Evolutionary conservation across 441 rosid species (phyloP).

Genomic region (Mallotus repandus): DNA sequence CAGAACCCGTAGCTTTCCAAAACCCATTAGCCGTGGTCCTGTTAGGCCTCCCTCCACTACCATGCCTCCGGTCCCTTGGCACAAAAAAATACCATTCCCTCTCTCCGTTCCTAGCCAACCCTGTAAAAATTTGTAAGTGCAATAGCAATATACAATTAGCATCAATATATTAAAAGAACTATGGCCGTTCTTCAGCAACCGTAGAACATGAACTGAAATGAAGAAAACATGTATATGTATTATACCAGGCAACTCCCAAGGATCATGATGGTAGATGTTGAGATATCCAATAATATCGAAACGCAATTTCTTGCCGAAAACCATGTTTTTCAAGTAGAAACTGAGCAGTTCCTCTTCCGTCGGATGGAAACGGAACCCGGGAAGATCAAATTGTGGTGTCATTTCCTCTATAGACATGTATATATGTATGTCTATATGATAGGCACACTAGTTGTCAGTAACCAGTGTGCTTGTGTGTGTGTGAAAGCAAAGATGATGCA

Average conservation of each 20-base stretch:
- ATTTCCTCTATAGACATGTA: constrained; percentile 28
- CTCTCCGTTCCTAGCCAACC: constrained; percentile 72
- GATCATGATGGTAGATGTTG: constrained; percentile 80
- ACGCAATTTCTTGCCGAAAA: constrained; percentile 48
- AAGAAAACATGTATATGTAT: not conserved
- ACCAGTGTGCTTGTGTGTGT: too few relatives aligned
- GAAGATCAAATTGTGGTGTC: constrained; percentile 51
- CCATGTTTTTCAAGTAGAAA: constrained; percentile 76
- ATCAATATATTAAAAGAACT: too few relatives aligned
- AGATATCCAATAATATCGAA: constrained; percentile 61
- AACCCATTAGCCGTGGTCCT: constrained; percentile 82
- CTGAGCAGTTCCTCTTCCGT: constrained; percentile 88
- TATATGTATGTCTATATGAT: not conserved
- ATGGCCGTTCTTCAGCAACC: too few relatives aligned
- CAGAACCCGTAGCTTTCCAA: constrained; percentile 99
- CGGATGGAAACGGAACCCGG: constrained; percentile 96
- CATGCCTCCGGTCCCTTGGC: constrained; percentile 90
- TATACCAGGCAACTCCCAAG: constrained; percentile 80
- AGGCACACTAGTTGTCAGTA: not conserved
- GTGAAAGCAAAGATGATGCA: not conserved
- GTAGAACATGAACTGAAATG: not conserved
- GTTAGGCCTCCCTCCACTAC: constrained; percentile 83
- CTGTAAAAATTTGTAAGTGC: constrained; percentile 27
- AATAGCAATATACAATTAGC: too few relatives aligned
- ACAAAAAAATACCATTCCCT: constrained; percentile 97